Conservation (phyloP, 768 basidiomycete genomes). For the Auricularia sp. region DNA sequence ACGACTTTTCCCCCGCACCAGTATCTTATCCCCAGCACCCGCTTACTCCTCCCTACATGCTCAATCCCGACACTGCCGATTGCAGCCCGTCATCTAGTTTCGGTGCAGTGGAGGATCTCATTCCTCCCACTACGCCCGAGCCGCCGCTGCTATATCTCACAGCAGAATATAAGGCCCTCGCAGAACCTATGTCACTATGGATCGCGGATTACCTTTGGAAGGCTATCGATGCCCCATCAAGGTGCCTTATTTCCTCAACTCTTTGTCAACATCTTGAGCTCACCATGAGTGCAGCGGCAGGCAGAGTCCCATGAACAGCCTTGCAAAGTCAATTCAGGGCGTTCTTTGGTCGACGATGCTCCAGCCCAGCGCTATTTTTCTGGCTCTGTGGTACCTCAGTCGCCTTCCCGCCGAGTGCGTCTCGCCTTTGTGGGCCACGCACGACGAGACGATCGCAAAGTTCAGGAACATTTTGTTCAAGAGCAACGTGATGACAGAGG, state of each 20-base stretch:
- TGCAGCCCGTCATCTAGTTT: neutral
- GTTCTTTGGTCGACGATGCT: slow-evolving; percentile 68
- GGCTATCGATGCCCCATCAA: slow-evolving; percentile 54
- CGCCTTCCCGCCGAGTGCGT: slow-evolving; percentile 58
- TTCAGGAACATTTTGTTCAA: neutral
- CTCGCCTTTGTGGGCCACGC: neutral
- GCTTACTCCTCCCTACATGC: neutral
- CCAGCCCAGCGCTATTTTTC: slow-evolving; percentile 69
- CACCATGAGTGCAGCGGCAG: slow-evolving; percentile 31
- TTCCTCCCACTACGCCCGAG: neutral
- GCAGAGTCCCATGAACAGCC: slow-evolving; percentile 36
- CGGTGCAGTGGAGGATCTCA: neutral
- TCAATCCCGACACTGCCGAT: neutral
- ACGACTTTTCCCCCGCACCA: neutral
- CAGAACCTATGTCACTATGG: slow-evolving; percentile 73
- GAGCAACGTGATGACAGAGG: neutral
- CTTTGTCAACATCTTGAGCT: slow-evolving; percentile 6
- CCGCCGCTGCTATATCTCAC: neutral
- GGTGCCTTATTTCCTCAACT: slow-evolving; percentile 1
- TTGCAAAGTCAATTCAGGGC: slow-evolving; percentile 57
- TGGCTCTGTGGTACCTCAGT: slow-evolving; percentile 76
- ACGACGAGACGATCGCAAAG: slow-evolving; percentile 21
- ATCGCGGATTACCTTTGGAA: slow-evolving; percentile 74
- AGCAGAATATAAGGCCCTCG: slow-evolving; percentile 52
- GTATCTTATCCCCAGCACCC: neutral